These are phyloP conservation scores for Reutealis trisperma DNA, from an alignment of 345 rosid species.

Conservation along the genomic window DNA sequence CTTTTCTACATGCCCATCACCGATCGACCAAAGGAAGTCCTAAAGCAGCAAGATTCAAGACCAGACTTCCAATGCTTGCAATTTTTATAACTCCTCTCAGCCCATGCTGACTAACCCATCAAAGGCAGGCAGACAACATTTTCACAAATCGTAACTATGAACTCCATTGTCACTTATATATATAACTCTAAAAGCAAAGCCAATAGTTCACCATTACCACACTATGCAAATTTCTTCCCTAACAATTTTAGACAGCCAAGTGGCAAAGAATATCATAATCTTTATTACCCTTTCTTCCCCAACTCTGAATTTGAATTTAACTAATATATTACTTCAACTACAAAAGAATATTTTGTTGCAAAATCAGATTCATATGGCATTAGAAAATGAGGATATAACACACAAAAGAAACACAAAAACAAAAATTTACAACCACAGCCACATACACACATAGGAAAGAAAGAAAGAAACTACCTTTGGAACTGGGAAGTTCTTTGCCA, in stretches of 20 bases:
- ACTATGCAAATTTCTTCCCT: neutral
- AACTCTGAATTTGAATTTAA: no score
- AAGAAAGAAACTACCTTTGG: constrained; percentile 55
- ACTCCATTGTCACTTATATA: neutral
- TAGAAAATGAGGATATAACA: no score
- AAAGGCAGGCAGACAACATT: neutral
- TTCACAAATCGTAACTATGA: neutral
- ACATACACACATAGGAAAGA: neutral
- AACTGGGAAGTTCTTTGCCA: constrained; percentile 81
- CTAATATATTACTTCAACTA: no score
- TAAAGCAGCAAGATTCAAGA: neutral
- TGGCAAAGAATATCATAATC: no score
- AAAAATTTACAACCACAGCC: neutral
- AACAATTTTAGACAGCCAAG: neutral
- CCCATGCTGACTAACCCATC: neutral
- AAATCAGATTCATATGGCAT: no score
- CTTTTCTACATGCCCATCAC: neutral
- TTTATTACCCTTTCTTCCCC: no score
- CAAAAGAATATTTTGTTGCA: no score
- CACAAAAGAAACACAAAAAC: neutral
- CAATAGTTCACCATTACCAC: neutral
- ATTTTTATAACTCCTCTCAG: neutral
- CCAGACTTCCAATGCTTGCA: neutral
- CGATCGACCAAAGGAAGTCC: neutral
- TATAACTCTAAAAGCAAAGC: no score